Base-by-base conservation (phyloP, 257 asterid species). In the Przewalskia tangutica region DNA sequence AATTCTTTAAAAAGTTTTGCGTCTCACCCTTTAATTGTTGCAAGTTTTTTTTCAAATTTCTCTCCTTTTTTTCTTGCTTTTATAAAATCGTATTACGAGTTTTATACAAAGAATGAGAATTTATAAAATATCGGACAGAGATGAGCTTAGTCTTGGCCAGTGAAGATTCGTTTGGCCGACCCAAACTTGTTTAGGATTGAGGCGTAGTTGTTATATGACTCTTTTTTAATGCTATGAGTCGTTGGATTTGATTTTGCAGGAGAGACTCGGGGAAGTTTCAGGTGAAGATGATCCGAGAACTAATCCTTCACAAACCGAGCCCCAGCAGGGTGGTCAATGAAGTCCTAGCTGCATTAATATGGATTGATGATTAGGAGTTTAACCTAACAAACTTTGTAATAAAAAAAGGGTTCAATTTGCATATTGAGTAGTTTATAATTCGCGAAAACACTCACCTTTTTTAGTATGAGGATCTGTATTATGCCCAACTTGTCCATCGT, bases 271-370 rank as follows among this genome's bases (percentile, higher is more conserved):
- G 48, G 97, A 94, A 83, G 88, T 77, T 87, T 82, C 93, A 7
- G 95, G 86, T 18, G 85, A 88, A 81, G 96, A 91, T 16, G 94
- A 89, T 85, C 97, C 92, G 59, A 88, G 92, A 85, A 58, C 93
- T 77, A 81, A 85, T 79, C 79, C 89, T 23, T 65, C 81, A 44
- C 81, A 88, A 80, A 86, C 87, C 18, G 86, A 84, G 82, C 18
- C 75, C 65, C 48, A 7, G 58, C 83, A 82, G 82, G 84, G 84
- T 66, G 86, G 82, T 60, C 84, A 85, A 85, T 81, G 89, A 87
- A 60, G 79, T 84, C 20, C 54, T 83, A 58, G 85, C 84, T 42
- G 81, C 75, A 63, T 84, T 77, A 56, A 42, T 77, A 70, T 86
- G 64, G 78, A 82, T 77, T 82, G 91, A 84, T 81, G 80, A 83